Base-by-base conservation (phyloP, 306 rosid species). In the Luffa acutangula region DNA sequence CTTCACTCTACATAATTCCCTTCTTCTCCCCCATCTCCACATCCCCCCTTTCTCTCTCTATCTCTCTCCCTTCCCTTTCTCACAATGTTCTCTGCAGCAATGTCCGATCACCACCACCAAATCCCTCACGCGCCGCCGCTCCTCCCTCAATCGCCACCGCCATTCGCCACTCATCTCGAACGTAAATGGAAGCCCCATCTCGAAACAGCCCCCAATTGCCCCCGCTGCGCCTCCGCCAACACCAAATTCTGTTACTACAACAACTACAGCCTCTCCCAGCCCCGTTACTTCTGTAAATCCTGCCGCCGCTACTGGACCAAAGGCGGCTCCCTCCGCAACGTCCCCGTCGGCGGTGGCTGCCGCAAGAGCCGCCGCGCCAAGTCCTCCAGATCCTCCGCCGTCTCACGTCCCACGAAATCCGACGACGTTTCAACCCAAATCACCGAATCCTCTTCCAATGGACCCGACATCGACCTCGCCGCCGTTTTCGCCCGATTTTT, bases 181-280 rank as follows among this genome's bases (percentile, higher is more conserved):
- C 49, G 65, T 21, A 75, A 82, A 67, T 90, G 96, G 97, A 89
- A 90, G 53, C 90, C 96, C 51, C 56, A 25, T 15, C 51, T 87
- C 3, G 96, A 94, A 71, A 53, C 86, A 0, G 90, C 97, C 34
- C 97, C 97, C 2, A 90, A 87, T 62, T 94, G 98, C 65, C 97
- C 98, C 39, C 91, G 98, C 0, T 94, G 97, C 59, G 90, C 97
- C 62, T 92, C 98, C 48, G 58, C 92, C 87, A 91, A 91, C 89
- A 94, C 98, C 45, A 94, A 94, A 76, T 94, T 94, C 85, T 94
- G 98, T 69, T 94, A 94, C 84, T 94, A 92, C 97, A 94, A 94
- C 87, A 94, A 94, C 89, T 94, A 94, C 90, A 92, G 98, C 87
- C 81, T 89, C 41, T 94, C 98, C 0, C 98, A 94, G 81, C 98